phyloP scores from a whole-genome alignment of 345 rosid genomes.

The Noccaea bulbosa region DNA sequence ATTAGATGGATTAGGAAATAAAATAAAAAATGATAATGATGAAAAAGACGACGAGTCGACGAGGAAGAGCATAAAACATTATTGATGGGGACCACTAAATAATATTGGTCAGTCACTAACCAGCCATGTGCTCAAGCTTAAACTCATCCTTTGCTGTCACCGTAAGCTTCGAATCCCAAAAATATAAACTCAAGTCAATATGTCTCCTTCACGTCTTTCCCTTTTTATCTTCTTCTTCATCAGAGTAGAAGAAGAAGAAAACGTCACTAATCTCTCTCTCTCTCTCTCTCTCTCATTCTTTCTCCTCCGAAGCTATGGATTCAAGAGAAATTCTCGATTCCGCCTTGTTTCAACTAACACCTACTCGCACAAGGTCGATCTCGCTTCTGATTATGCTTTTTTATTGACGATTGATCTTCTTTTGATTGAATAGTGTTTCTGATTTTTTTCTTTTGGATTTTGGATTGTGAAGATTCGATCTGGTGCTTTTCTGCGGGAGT shows the following conservation, averaged over 20 bases:
- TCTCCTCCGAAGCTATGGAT: constrained; percentile 51
- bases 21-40: neutral
- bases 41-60: neutral
- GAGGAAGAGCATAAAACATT: constrained; percentile 35
- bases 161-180: constrained; percentile 39
- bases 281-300: neutral
- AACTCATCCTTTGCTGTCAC: constrained; percentile 49
- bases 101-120: constrained; percentile 27
- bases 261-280: constrained; percentile 19
- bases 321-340: constrained; percentile 61
- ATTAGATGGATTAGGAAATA: constrained; percentile 1
- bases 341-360: constrained; percentile 87
- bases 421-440: neutral
- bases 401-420: constrained; percentile 8
- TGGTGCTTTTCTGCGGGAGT: constrained; percentile 65
- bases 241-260: neutral
- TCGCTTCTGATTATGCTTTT: neutral
- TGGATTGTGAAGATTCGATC: constrained; percentile 63
- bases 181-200: constrained; percentile 1
- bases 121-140: constrained; percentile 35
- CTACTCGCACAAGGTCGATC: constrained; percentile 82
- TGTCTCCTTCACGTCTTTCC: constrained; percentile 36
- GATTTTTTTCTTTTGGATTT: neutral
- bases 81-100: constrained; percentile 36
- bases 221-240: constrained; percentile 19